Base-by-base conservation (phyloP, 805 yeast species). In the Saccharomycopsis sp. region DNA sequence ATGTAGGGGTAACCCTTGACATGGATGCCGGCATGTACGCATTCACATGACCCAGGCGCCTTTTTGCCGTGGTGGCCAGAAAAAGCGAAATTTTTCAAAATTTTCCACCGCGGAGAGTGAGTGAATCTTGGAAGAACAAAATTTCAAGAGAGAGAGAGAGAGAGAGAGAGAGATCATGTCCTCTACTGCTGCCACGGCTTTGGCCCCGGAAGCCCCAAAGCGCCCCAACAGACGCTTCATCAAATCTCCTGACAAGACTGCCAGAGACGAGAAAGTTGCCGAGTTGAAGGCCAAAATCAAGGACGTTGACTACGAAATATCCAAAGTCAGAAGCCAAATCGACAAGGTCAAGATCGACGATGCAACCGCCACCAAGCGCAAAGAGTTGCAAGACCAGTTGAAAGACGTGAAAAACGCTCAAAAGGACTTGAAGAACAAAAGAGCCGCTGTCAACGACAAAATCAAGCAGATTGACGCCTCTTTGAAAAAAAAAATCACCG, bases 201-300 rank as follows among this genome's bases (percentile, higher is more conserved):
- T 30, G n/a, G n/a, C n/a, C n/a, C n/a, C n/a, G n/a, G n/a, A n/a
- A n/a, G n/a, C n/a, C n/a, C 41, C 41, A 25, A 41, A 42, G 29
- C 46, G 50, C 43, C 58, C 63, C 29, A 47, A 51, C 38, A 70
- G 73, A 62, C 70, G 68, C 47, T 75, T 68, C 59, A 71, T 80
- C 61, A 81, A 81, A 61, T 76, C 80, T 55, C 94, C 94, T 36
- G 92, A 83, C 60, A 73, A 69, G 53, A 63, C 69, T 46, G 76
- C 67, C 41, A 69, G 78, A 61, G 82, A 81, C 57, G 71, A 68
- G 47, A 68, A 71, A 50, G 55, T 80, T 48, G 71, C 67, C 27
- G 65, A 64, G 46, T 60, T 80, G 51, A 72, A 73, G 47, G 68
- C 68, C 30, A 78, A 80, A 57, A 71, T 82, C 59, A 75, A 76